These are phyloP conservation scores for Pseudogymnoascus sp. DNA, from an alignment of 2,329 filamentous ascomycete genomes.

Conservation along the genomic window DNA sequence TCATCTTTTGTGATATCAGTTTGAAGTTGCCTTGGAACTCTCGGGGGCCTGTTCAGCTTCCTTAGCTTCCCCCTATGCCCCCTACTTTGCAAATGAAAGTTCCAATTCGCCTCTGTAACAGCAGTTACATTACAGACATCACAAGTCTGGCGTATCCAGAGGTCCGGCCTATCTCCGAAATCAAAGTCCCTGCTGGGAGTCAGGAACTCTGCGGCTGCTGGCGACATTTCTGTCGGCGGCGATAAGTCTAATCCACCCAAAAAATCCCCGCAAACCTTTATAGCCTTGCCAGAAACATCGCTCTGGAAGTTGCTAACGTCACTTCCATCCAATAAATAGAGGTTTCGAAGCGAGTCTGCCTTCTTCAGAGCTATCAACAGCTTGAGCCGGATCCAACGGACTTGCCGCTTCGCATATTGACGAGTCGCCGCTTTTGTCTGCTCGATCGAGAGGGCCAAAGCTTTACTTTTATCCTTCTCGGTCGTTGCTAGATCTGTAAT, in stretches of 20 bases:
- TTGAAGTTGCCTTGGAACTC: neutral
- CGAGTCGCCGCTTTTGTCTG: slow-evolving; percentile 76
- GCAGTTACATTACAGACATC: slow-evolving; percentile 63
- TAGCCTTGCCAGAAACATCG: slow-evolving; percentile 60
- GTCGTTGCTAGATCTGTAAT: slow-evolving; percentile 29
- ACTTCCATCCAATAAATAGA: slow-evolving; percentile 80
- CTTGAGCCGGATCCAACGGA: slow-evolving; percentile 81
- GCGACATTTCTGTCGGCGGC: slow-evolving; percentile 50
- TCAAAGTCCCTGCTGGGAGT: slow-evolving; percentile 48
- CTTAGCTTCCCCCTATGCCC: slow-evolving; percentile 33
- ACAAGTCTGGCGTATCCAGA: slow-evolving; percentile 55
- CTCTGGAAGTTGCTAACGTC: slow-evolving; percentile 53
- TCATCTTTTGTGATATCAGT: neutral
- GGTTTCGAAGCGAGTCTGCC: slow-evolving; percentile 44
- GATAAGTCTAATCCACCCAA: slow-evolving; percentile 44
- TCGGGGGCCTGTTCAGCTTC: slow-evolving; percentile 17
- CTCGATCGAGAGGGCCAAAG: slow-evolving; percentile 59
- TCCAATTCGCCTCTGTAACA: slow-evolving; percentile 49
- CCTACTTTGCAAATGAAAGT: slow-evolving; percentile 40
- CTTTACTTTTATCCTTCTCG: slow-evolving; percentile 37
- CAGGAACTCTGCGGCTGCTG: slow-evolving; percentile 50
- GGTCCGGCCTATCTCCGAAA: slow-evolving; percentile 36
- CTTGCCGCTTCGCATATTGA: slow-evolving; percentile 79
- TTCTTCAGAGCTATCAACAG: slow-evolving; percentile 63
- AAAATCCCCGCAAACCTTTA: slow-evolving; percentile 56